A percentile compares a stretch with the other conserved stretches of the same genome.
Conservation (phyloP, 495 filamentous ascomycete genomes). For the Hypoxylon subgilvum region DNA sequence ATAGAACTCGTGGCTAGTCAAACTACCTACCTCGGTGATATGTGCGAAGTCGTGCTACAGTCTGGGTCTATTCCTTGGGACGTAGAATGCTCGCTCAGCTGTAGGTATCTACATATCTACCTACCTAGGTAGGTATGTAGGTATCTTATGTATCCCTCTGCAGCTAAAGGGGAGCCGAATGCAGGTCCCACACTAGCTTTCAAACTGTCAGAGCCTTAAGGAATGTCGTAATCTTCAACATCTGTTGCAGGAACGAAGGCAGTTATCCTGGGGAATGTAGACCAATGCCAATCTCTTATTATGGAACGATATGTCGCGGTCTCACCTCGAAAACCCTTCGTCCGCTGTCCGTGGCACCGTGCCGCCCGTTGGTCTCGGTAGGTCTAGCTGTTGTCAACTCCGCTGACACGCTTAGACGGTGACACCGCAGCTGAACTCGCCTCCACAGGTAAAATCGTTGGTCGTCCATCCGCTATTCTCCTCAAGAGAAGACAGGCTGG, state of each 20-base stretch:
- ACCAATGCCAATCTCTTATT: constrained; percentile 29
- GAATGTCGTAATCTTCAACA: constrained; percentile 36
- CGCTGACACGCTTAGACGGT: constrained; percentile 23
- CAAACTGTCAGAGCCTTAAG: constrained; percentile 11
- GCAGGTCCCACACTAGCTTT: constrained; percentile 18
- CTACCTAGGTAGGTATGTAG: too few species aligned
- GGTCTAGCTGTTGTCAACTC: constrained; percentile 27
- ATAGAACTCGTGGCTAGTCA: too few species aligned
- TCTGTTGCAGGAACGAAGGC: constrained; percentile 18
- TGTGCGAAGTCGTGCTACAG: too few species aligned
- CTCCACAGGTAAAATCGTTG: constrained; percentile 34
- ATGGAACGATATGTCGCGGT: constrained; percentile 36
- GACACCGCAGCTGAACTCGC: constrained; percentile 35
- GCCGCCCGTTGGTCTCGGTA: constrained; percentile 32
- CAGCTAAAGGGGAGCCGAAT: constrained; percentile 13
- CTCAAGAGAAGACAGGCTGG: not conserved
- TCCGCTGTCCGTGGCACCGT: constrained; percentile 22
- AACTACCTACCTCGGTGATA: too few species aligned
- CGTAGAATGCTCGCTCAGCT: too few species aligned
- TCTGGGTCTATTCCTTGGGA: too few species aligned
- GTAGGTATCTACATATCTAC: too few species aligned
- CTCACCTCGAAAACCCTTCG: constrained; percentile 24
- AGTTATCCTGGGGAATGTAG: constrained; percentile 29
- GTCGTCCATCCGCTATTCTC: constrained; percentile 17
- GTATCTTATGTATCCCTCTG: too few species aligned